A percentile compares a stretch with the other conserved stretches of the same genome.
phyloP scores from a whole-genome alignment of 805 yeast genomes.

The Zygosaccharomyces gambellarensis region DNA sequence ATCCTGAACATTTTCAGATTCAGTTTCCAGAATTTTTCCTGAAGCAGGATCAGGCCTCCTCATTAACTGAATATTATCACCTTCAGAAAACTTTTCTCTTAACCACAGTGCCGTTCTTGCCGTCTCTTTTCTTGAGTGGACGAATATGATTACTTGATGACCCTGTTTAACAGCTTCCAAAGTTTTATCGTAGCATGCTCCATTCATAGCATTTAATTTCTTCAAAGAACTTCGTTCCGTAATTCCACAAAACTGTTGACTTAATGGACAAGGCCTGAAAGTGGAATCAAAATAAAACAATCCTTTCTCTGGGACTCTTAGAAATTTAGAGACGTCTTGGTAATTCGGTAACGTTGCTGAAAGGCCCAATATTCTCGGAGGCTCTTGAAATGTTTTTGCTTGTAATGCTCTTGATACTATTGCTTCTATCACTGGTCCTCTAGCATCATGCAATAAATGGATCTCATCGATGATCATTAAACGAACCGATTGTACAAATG shows the following conservation, averaged over 20 bases:
- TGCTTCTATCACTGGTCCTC: conserved; percentile 92
- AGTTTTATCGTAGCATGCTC: conserved; percentile 80
- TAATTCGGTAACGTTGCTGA: conserved; percentile 94
- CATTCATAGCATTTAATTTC: conserved; percentile 77
- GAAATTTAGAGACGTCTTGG: conserved; percentile 75
- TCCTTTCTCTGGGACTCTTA: conserved; percentile 61
- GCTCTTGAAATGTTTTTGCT: conserved; percentile 37
- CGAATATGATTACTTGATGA: conserved; percentile 83
- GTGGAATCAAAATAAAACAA: conserved; percentile 77
- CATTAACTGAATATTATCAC: conserved; percentile 44
- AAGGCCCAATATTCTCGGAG: conserved; percentile 71
- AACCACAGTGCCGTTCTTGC: conserved; percentile 75
- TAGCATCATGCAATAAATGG: conserved; percentile 84
- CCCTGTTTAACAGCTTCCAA: conserved; percentile 55
- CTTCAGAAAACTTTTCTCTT: conserved; percentile 54
- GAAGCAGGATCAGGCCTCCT: conserved; percentile 50
- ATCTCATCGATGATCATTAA: conserved; percentile 86
- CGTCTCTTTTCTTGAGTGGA: conserved; percentile 92
- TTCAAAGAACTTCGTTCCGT: conserved; percentile 79
- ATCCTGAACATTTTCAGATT: conserved; percentile 53
- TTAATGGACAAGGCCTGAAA: conserved; percentile 88
- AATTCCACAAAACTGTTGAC: conserved; percentile 83
- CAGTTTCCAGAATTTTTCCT: conserved; percentile 56
- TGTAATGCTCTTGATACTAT: conserved; percentile 69
- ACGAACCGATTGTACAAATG: conserved; percentile 59